Base-by-base conservation (phyloP, 2,329 filamentous ascomycete genomes). In the Hypoxylon sp. region DNA sequence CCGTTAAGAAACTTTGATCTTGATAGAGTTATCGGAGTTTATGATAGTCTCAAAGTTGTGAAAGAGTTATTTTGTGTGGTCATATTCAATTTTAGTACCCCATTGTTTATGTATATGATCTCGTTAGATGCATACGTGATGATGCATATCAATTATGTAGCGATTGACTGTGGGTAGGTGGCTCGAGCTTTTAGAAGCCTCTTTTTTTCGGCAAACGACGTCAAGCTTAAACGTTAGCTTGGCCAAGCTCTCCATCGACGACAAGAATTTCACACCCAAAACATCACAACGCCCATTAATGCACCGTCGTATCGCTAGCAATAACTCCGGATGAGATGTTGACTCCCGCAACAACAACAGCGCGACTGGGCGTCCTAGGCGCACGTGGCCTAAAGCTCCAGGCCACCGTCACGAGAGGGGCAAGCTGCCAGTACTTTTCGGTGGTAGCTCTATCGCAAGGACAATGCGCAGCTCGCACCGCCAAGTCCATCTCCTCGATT, bases 341-440 rank as follows among this genome's bases (percentile, higher is more conserved):
- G 64, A 68, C 69, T 63, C 65, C 72, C 64, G 66, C 71, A 47
- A 68, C 65, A 32, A 65, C 68, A 57, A 63, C 71, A 43, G 66
- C 71, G 56, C 74, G 74, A 62, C 58, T 74, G 50, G 71, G 71
- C 67, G 62, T 64, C 22, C 62, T 76, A 13, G 68, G 68, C 66
- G 65, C 69, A 49, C 72, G 73, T 20, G 64, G 70, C 49, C 68
- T 76, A 17, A 72, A 75, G 47, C 68, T 75, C 37, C 73, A 70
- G 58, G 62, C 67, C 19, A 65, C 70, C 30, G 65, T 73, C 51
- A 39, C 66, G 41, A 69, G 70, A 66, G 72, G 72, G 48, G 65
- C 71, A 56, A 64, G 39, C 55, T 71, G 67, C 65, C 68, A 64
- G 13, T 72, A 68, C 60, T 68, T 71, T 11, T 67, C 68, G 13